Evolutionary conservation across 1,284 basidiomycete genomes (phyloP), one percentile per base, ranked within the genome.

Genomic region (Chiua sp.): DNA sequence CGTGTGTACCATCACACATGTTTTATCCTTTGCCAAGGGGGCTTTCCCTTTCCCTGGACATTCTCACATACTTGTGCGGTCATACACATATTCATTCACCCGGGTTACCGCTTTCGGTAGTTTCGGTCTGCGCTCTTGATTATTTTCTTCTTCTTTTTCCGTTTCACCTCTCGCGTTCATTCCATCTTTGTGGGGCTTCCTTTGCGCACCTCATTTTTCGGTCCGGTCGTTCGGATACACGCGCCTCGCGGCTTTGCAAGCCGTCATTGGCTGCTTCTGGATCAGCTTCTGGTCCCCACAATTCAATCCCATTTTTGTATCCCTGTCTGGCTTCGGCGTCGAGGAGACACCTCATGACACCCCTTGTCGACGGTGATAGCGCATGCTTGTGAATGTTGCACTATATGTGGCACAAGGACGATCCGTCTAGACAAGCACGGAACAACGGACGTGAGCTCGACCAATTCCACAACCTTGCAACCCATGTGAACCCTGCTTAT

Each of bases 1-100:
- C 37, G 39, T 44, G 52, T 60, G 58, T 32, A 32, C 51, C 56
- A 52, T 47, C 49, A 58, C 61, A 68, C 51, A 44, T 46, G 44
- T 68, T 52, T 53, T 48, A 32, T 39, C 51, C 46, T 30, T 30
- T 53, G 32, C 26, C 57, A 30, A n/a, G n/a, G n/a, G n/a, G 10
- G 4, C 30, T 53, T 47, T 47, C 33, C 20, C 32, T 39, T 48
- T 56, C 53, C 59, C 65, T 57, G 60, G 35, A 10, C 42, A 5
- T 51, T 57, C 64, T 52, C 59, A 60, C 51, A 48, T 53, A 4
- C 22, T 37, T 35, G 30, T 51, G 23, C 32, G 48, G 52, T 33
- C 37, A 39, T 23, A 46, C 6, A 3, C 3, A 1, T 10, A 20
- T 4, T 30, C 23, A 28, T 6, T 44, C 35, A 32, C 53, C 20